Conservation (phyloP, 257 asterid species). For the Mentha longifolia region DNA sequence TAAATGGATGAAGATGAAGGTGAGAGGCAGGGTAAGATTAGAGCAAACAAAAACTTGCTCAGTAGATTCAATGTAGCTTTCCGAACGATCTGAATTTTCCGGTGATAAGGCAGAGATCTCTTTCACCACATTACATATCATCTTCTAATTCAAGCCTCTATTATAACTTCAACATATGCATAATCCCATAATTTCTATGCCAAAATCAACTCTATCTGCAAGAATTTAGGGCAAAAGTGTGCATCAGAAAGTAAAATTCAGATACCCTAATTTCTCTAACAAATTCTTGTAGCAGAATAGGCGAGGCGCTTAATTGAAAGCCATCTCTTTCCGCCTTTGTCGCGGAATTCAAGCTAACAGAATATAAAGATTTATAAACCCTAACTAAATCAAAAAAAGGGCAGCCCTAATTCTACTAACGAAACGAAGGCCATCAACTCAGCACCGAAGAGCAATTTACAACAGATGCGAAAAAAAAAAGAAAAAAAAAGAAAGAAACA, state of each 20-base stretch:
- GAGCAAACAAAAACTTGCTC: constrained; percentile 51
- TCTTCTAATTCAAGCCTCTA: constrained; percentile 20
- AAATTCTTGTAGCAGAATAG: background rate
- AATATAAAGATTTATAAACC: background rate
- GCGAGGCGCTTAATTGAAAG: background rate
- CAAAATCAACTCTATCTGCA: constrained; percentile 10
- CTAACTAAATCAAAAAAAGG: background rate
- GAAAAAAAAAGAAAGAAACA: background rate
- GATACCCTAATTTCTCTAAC: background rate
- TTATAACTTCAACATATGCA: background rate
- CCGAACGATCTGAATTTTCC: constrained; percentile 26
- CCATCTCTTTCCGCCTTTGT: background rate
- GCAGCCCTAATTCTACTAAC: background rate
- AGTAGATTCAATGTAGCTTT: constrained; percentile 50
- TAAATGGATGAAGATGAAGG: constrained; percentile 44
- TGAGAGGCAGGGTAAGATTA: constrained; percentile 54
- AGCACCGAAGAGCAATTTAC: background rate
- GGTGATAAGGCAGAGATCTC: constrained; percentile 36
- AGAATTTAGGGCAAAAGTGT: background rate
- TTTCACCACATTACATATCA: constrained; percentile 27
- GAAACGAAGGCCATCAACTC: background rate
- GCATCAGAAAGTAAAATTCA: background rate
- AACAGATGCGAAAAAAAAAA: background rate
- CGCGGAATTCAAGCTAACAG: background rate
- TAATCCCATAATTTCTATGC: background rate